Percentiles rank a stretch among this genome's conserved stretches.
phyloP scores from a whole-genome alignment of 176 grass and related monocot genomes.

The Leersia perrieri region DNA sequence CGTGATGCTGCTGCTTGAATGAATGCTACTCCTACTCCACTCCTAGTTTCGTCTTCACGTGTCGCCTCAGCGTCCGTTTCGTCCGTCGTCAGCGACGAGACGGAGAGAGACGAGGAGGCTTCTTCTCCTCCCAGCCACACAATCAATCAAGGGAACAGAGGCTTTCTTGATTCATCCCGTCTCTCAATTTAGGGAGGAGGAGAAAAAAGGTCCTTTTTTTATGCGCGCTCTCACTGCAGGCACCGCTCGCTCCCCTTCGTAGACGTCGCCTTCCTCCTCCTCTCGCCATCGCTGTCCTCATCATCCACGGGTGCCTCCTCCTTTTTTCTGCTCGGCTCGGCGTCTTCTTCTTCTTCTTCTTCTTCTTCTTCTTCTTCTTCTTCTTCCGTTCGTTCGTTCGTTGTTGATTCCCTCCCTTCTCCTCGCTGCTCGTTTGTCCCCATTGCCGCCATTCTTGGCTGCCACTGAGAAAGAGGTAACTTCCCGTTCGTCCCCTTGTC shows the following conservation, averaged over 20 bases:
- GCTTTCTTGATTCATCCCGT: too few relatives aligned
- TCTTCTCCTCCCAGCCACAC: conserved; percentile 22
- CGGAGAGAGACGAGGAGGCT: too few relatives aligned
- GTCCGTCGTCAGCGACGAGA: background rate
- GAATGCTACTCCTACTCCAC: too few relatives aligned
- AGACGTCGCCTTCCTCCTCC: conserved; percentile 36
- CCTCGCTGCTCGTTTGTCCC: background rate
- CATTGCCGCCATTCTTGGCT: conserved; percentile 34
- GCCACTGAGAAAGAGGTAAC: conserved; percentile 10
- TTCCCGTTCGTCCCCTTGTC: background rate
- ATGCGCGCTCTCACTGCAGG: conserved; percentile 8
- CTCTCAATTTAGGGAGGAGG: conserved; percentile 20
- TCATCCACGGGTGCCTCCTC: background rate
- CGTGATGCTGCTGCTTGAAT: background rate
- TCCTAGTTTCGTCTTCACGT: conserved; percentile 39
- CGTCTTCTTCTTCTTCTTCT: background rate
- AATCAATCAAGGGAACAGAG: too few relatives aligned
- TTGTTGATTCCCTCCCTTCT: conserved; percentile 4
- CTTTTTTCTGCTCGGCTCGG: background rate
- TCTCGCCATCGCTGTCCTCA: conserved; percentile 1
- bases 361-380: background rate
- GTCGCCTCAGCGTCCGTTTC: too few relatives aligned
- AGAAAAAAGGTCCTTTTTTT: conserved; percentile 2
- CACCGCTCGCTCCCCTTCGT: conserved; percentile 32
- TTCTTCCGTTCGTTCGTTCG: background rate